Evolutionary conservation across 2,329 filamentous ascomycete species (phyloP), one percentile per base, ranked within the genome.

Genomic region (Lecanoromycetidae sp.): DNA sequence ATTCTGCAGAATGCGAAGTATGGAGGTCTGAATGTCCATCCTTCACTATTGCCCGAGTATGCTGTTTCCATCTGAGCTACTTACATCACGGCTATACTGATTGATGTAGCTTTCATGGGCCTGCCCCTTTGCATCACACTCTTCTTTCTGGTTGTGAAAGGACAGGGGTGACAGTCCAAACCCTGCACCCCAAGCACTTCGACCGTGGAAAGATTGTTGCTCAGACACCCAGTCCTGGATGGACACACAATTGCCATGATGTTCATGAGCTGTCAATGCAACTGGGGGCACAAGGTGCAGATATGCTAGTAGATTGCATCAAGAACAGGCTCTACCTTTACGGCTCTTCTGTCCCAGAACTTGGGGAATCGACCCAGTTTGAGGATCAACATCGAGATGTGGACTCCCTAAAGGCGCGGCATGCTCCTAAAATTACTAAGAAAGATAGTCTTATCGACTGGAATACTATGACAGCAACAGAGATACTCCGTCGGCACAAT

Each of bases 11-110:
- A 67, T 1, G 77, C 84, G 20, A 77, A 75, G 56, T 94, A 93
- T 65, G 88, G 88, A 35, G 91, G 91, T 0, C 67, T 98, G 3
- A 98, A 98, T 63, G 74, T 98, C 2, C 91, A 98, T 59, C 91
- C 91, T 1, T 96, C 90, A 0, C 66, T 95, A 23, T 74, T 98
- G 12, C 90, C 88, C 3, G 82, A 91, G 80, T 85, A 70, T 55
- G 70, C 60, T 5, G 5, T 23, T 35, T 22, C 12, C 17, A 34
- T 23, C 12, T 41, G 44, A 47, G 32, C 53, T 25, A 17, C 48
- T 39, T 38, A 44, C 29, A 48, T 44, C 53, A 36, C 49, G 39
- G 33, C n/a, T 39, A 38, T 41, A 37, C 48, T 49, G 5, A 49
- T 26, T 7, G 36, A 10, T 44, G 13, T 23, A 86, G 82, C 60